phyloP scores from a whole-genome alignment of 441 rosid species.

The Populus hybrid region DNA sequence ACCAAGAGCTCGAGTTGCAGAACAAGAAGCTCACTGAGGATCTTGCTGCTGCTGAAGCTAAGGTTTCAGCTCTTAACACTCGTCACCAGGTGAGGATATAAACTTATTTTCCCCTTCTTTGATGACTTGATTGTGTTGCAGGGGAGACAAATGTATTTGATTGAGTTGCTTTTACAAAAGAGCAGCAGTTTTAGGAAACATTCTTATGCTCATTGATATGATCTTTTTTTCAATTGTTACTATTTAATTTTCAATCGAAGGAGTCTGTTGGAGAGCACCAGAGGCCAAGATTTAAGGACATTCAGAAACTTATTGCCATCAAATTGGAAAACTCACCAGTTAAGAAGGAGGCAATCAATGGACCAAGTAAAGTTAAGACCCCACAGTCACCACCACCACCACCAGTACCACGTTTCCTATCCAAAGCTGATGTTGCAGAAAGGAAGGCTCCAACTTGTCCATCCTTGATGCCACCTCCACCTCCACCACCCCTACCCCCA shows the following conservation, averaged over 20 bases:
- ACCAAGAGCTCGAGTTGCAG: slow-evolving; percentile 43
- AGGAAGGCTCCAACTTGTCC: slow-evolving; percentile 21
- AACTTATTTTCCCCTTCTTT: background rate
- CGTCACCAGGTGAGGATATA: slow-evolving; percentile 35
- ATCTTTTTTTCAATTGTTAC: background rate
- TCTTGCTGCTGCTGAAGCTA: slow-evolving; percentile 62
- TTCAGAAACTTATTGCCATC: slow-evolving; percentile 62
- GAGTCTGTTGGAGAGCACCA: slow-evolving; percentile 41
- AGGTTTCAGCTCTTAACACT: slow-evolving; percentile 42
- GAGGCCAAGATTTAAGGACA: slow-evolving; percentile 63
- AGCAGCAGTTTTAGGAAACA: background rate
- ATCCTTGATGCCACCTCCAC: slow-evolving; percentile 48
- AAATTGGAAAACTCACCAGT: slow-evolving; percentile 53
- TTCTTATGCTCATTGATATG: background rate
- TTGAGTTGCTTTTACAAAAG: background rate
- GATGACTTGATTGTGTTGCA: background rate
- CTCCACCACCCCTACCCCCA: slow-evolving; percentile 70
- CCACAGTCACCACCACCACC: slow-evolving; percentile 16
- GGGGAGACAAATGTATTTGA: background rate
- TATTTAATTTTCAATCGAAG: slow-evolving; percentile 19
- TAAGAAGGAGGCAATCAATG: slow-evolving; percentile 38
- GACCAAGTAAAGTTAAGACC: slow-evolving; percentile 26
- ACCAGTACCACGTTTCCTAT: slow-evolving; percentile 3
- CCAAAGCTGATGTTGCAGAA: slow-evolving; percentile 20
- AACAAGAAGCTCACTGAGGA: slow-evolving; percentile 59